A percentile compares a stretch with the other conserved stretches of the same genome.
phyloP scores from a whole-genome alignment of 2,329 filamentous ascomycete genomes.

The Dothideomycetidae sp. region DNA sequence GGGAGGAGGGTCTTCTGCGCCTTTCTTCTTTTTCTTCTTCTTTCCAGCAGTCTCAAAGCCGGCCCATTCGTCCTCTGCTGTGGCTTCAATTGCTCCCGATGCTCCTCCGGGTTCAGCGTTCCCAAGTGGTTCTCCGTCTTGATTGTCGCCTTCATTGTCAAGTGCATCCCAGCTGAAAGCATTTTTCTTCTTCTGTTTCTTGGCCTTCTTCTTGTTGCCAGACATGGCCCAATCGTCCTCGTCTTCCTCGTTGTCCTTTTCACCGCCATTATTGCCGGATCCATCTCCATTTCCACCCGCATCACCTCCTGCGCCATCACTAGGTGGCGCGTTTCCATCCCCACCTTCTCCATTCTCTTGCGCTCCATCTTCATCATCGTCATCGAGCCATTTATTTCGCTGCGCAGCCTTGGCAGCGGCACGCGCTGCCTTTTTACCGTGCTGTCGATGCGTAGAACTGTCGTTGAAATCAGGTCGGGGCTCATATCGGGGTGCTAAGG shows the following conservation, averaged over 20 bases:
- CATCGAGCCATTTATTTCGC: conserved; percentile 29
- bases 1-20: conserved; percentile 2
- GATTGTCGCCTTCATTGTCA: conserved; percentile 10
- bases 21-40: conserved; percentile 25
- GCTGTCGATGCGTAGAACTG: conserved; percentile 1
- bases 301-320: conserved; percentile 18
- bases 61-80: conserved; percentile 16
- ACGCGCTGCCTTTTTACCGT: conserved; percentile 6
- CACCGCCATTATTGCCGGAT: conserved; percentile 16
- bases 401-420: conserved; percentile 19
- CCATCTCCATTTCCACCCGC: conserved; percentile 21
- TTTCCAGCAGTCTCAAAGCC: conserved; percentile 17
- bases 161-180: conserved; percentile 13
- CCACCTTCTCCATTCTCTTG: conserved; percentile 29
- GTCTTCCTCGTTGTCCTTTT: conserved; percentile 23
- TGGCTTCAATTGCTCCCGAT: conserved; percentile 10
- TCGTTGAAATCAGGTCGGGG: background rate
- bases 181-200: conserved; percentile 22
- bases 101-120: background rate
- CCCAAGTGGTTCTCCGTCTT: conserved; percentile 1
- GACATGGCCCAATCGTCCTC: conserved; percentile 19
- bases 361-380: conserved; percentile 34
- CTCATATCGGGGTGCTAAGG: background rate
- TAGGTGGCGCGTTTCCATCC: conserved; percentile 21
- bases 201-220: conserved; percentile 21